Percentiles rank a stretch among this genome's conserved stretches.
These are phyloP conservation scores for Xenoacremonium recifei DNA, from an alignment of 2,329 filamentous ascomycete genomes.

Conservation along the genomic window DNA sequence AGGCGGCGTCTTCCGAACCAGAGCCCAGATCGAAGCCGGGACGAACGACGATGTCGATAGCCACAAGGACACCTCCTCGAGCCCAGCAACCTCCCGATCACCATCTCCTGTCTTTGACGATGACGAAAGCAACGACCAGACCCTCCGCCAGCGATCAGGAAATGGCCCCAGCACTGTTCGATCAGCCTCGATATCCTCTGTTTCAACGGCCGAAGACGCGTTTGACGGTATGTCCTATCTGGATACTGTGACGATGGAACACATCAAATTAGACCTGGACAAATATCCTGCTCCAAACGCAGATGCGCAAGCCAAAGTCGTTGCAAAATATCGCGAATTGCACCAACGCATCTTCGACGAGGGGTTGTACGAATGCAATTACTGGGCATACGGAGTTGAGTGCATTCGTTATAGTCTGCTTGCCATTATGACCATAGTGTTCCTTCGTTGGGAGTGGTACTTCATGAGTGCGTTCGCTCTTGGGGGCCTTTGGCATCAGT, in stretches of 20 bases:
- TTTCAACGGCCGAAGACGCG: slow-evolving; percentile 51
- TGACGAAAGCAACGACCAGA: slow-evolving; percentile 15
- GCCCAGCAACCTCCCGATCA: slow-evolving; percentile 51
- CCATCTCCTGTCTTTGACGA: slow-evolving; percentile 51
- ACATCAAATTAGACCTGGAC: slow-evolving; percentile 71
- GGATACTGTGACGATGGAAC: slow-evolving; percentile 70
- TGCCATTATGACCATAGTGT: slow-evolving; percentile 59
- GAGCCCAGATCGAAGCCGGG: slow-evolving; percentile 32
- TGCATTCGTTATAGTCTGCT: slow-evolving; percentile 66
- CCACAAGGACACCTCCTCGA: slow-evolving; percentile 32
- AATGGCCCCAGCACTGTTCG: slow-evolving; percentile 18
- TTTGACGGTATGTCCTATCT: slow-evolving; percentile 62
- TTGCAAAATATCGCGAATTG: slow-evolving; percentile 77
- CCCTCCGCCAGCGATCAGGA: slow-evolving; percentile 29
- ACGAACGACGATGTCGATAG: slow-evolving; percentile 12
- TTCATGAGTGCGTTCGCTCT: slow-evolving; percentile 69
- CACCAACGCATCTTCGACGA: slow-evolving; percentile 69
- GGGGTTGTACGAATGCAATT: slow-evolving; percentile 83
- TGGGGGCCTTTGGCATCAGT: slow-evolving; percentile 88
- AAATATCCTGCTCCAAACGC: slow-evolving; percentile 79
- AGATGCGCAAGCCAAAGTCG: slow-evolving; percentile 71
- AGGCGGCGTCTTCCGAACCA: slow-evolving; percentile 70
- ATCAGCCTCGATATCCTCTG: slow-evolving; percentile 58
- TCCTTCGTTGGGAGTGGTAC: slow-evolving; percentile 65
- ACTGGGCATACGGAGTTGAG: slow-evolving; percentile 76